Conservation (phyloP, 331 rosid genomes). For the Quercus tomentella region DNA sequence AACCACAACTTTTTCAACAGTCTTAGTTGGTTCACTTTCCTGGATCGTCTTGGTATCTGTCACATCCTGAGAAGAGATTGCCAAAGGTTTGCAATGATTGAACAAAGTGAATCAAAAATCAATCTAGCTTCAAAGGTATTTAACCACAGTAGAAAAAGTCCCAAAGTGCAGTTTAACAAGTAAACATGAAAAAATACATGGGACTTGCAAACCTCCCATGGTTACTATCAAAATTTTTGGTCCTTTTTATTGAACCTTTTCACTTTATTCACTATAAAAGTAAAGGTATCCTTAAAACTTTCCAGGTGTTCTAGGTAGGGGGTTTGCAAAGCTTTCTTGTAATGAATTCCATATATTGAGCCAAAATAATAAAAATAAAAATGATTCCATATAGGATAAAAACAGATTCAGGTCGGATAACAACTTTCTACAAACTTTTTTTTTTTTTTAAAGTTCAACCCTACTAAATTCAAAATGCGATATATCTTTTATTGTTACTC, state of each 20-base stretch:
- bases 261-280: background rate
- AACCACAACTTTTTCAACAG: slow-evolving; percentile 52
- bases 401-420: background rate
- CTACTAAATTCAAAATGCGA: background rate
- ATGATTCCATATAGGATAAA: background rate
- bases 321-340: background rate
- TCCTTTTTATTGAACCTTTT: background rate
- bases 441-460: background rate
- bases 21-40: slow-evolving; percentile 30
- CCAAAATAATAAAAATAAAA: background rate
- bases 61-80: slow-evolving; percentile 44
- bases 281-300: background rate
- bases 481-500: background rate
- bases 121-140: background rate
- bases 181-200: too few species aligned
- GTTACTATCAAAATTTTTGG: background rate
- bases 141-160: background rate
- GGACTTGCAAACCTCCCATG: background rate
- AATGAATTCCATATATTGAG: background rate
- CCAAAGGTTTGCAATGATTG: background rate
- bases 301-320: background rate
- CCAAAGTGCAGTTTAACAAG: background rate
- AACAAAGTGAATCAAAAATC: background rate
- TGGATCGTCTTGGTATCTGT: slow-evolving; percentile 30
- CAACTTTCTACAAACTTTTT: background rate